Evolutionary conservation across 345 rosid species (phyloP), one percentile per base, ranked within the genome.

Genomic region (Atalantia buxifolia): DNA sequence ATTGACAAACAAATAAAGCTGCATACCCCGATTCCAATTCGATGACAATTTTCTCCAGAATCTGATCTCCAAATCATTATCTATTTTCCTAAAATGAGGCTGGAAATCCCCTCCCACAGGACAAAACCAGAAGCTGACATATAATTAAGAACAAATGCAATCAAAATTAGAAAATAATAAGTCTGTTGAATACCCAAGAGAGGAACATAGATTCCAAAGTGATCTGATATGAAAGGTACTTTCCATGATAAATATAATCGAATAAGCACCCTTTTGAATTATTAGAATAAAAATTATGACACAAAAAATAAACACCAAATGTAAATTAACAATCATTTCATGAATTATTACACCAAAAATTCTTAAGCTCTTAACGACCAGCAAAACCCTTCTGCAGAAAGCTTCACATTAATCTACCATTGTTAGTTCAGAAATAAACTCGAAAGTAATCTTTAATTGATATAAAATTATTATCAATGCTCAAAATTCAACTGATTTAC

Each of bases 21-120:
- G 75, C 88, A 84, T 81, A 87, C 83, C 78, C 87, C 85, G 76
- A 87, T 89, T 79, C 94, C 93, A 70, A 86, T 86, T 76, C 81
- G 83, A 71, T 79, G 72, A 76, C 86, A 82, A 69, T 83, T 85
- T 27, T 88, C 86, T 81, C 82, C 81, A 62, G 80, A 81, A 82
- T 78, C 53, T 81, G 68, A 35, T 75, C 89, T 90, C 94, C 91
- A 83, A 84, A 81, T 71, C 93, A 90, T 90, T 50, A 84, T 85
- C 83, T 56, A 66, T 61, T 78, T 60, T 81, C 80, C 87, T 73
- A 85, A 35, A 36, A 53, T 61, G 68, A 48, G 69, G 48, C 35
- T 45, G 8, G 13, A 80, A 71, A 60, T 66, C 55, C 84, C 77
- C 78, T 63, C 79, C 77, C 65, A 18, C 84, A 68, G 61, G 61